Base-by-base conservation (phyloP, 2,329 filamentous ascomycete genomes). In the Calonectria hawksworthii region DNA sequence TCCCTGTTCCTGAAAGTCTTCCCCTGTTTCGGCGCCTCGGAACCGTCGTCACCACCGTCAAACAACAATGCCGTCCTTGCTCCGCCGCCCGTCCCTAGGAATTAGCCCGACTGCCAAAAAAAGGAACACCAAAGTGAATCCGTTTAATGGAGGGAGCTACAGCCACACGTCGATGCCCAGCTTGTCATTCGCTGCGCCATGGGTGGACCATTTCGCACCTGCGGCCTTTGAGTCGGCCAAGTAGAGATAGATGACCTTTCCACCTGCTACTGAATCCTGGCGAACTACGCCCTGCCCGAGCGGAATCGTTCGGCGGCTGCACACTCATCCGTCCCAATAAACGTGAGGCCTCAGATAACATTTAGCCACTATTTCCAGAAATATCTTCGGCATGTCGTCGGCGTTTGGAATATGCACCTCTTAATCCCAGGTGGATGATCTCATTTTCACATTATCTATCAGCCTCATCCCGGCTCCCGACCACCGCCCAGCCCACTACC, bases 21-120 rank as follows among this genome's bases (percentile, higher is more conserved):
- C 63, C 51, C 68, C 68, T 71, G 59, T 71, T 71, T 71, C 68
- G 68, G 34, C 68, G 23, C 28, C 41, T 69, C 67, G 67, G 67
- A 44, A 23, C 26, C 21, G 21, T 63, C n/a, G 52, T 36, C 54
- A 56, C 30, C 56, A 32, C 16, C 38, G 41, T 69, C 38, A n/a
- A 69, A 30, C 41, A 32, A 10, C 14, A 61, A 36, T 50, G 38
- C 54, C 28, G 67, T 63, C 66, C 38, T 13, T 68, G 64, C 66
- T 73, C 52, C 66, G 71, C 66, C 56, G 36, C 66, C 47, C 56
- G 23, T n/a, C 51, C 34, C 56, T 28, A 41, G 50, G 30, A 56
- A 38, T 50, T 23, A 63, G 36, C 56, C 56, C 54, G 30, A 16
- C 51, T 56, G n/a, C 61, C 51, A 44, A 32, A 66, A 68, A 64